Evolutionary conservation across 441 rosid species (phyloP).

Genomic region (Bocquillonia castaneifolia): DNA sequence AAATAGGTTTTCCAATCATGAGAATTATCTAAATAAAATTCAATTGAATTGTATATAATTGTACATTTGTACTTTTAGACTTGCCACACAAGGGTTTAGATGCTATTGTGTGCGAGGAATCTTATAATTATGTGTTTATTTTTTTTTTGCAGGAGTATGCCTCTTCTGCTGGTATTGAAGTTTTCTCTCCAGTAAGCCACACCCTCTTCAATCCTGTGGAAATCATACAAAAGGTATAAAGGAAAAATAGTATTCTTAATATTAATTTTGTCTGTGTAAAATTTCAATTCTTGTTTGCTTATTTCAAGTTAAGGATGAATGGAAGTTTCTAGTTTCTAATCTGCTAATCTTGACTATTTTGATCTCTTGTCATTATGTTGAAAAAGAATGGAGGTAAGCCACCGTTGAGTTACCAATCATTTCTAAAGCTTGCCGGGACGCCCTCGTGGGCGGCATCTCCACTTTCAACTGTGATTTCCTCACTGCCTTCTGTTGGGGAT

Average conservation of each 20-base stretch:
- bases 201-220: conserved; percentile 76
- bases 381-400: conserved; percentile 79
- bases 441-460: conserved; percentile 62
- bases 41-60: neutral
- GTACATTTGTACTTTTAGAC: neutral
- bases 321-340: too few relatives aligned
- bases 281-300: neutral
- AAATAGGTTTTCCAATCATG: neutral
- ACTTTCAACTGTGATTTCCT: conserved; percentile 42
- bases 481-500: conserved; percentile 68
- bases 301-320: neutral
- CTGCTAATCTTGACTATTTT: too few relatives aligned
- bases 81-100: neutral
- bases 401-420: conserved; percentile 76
- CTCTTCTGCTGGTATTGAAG: conserved; percentile 60
- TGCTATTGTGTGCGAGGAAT: neutral
- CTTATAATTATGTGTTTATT: neutral
- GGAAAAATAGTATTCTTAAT: too few relatives aligned
- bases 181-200: conserved; percentile 85
- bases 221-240: conserved; percentile 62
- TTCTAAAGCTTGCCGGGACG: conserved; percentile 81
- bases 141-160: conserved; percentile 49
- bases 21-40: too few relatives aligned
- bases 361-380: neutral
- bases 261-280: too few relatives aligned